Evolutionary conservation across 202 grass and related monocot species (phyloP).

Genomic region (Setaria italica): DNA sequence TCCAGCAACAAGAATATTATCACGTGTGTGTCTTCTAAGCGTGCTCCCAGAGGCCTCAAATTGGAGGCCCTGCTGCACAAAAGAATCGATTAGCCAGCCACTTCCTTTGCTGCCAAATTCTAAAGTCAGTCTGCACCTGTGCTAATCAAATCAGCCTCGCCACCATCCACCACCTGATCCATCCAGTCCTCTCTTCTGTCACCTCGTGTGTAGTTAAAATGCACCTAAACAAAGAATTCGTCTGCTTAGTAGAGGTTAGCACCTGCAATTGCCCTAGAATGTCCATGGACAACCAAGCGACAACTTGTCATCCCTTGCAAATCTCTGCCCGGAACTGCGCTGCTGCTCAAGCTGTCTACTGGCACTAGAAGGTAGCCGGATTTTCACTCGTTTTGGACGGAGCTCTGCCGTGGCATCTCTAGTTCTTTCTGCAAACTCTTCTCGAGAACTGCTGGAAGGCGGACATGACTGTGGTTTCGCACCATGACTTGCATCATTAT

Average conservation of each 20-base stretch:
- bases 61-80: constrained; percentile 67
- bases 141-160: constrained; percentile 49
- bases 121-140: constrained; percentile 56
- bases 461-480: constrained; percentile 33
- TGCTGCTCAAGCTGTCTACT: constrained; percentile 43
- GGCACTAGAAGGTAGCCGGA: constrained; percentile 50
- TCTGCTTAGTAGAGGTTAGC: constrained; percentile 55
- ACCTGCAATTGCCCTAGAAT: constrained; percentile 45
- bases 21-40: constrained; percentile 40
- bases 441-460: constrained; percentile 37
- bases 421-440: constrained; percentile 11
- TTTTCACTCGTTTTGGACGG: constrained; percentile 67
- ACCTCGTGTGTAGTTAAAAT: constrained; percentile 56
- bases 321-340: constrained; percentile 48
- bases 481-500: background rate
- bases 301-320: constrained; percentile 47
- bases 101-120: constrained; percentile 36
- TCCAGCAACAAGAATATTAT: constrained; percentile 49
- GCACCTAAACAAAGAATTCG: constrained; percentile 54
- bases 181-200: constrained; percentile 11
- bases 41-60: constrained; percentile 59
- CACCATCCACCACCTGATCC: background rate
- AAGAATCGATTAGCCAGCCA: constrained; percentile 69
- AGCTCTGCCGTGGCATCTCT: constrained; percentile 52
- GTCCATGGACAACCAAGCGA: constrained; percentile 36